Evolutionary conservation across 2,329 filamentous ascomycete genomes (phyloP), one percentile per base, ranked within the genome.

Genomic region (Phialocephala subalpina): DNA sequence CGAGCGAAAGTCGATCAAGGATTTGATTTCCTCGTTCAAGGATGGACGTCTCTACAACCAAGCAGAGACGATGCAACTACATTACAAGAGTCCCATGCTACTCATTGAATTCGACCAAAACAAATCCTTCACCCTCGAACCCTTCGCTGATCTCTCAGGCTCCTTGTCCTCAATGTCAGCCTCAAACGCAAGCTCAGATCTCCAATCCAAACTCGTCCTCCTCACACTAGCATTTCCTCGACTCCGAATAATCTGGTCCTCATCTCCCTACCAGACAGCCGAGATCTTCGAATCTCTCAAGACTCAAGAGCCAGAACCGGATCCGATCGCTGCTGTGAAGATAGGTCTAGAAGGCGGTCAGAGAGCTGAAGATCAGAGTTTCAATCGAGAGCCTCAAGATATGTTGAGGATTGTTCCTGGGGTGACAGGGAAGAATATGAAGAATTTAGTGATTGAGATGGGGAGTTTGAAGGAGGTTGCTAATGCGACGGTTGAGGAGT

Each of bases 41-140:
- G 94, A 97, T 77, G 96, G 96, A 14, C 90, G 96, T 1, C 86
- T 99, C 16, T 99, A 93, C 82, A 92, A 88, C 73, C 96, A 99
- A 82, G 91, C 92, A 47, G 95, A 98, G 79, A 90, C 92, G 57
- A 98, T 99, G 95, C 91, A 97, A 66, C 89, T 93, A 77, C 90
- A 98, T 80, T 99, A 99, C 86, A 91, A 91, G 75, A 89, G 81
- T 70, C 91, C 94, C 0, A 92, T 98, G 87, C 88, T 99, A 7
- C 87, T 99, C 53, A 98, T 99, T 75, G 96, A 99, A 79, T 99
- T 99, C 78, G 94, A 97, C 77, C 92, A 97, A 77, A 95, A 97
- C 81, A 97, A 97, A 78, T 95, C 93, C 3, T 99, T 99, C 79
- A 98, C 94, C 0, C 89, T 99, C 18, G 96, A 95, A 77, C 91